phyloP scores from a whole-genome alignment of 441 rosid species.

The Arabidopsis hybrid region DNA sequence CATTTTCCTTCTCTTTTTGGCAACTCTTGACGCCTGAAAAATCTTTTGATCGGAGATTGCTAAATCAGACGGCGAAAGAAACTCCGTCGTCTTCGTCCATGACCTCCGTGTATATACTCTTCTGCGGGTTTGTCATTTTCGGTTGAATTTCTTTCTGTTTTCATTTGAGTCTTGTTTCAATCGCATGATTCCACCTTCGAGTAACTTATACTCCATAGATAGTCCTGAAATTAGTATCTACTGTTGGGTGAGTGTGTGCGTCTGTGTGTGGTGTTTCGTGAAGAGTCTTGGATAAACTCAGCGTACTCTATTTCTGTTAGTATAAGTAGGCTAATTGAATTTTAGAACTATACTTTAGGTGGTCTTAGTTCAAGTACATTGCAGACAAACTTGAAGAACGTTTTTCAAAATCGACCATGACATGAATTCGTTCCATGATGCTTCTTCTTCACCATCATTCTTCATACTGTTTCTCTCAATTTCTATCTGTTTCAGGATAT shows the following conservation, averaged over 20 bases:
- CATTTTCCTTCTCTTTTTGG: not conserved
- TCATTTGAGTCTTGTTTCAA: constrained; percentile 17
- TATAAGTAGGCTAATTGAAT: constrained; percentile 5
- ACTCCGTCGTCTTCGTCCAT: not conserved
- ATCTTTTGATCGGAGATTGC: not conserved
- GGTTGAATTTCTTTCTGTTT: not conserved
- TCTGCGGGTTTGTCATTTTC: not conserved
- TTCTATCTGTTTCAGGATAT: too few species aligned
- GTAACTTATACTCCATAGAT: too few species aligned
- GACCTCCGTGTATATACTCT: too few species aligned
- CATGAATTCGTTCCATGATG: constrained; percentile 53
- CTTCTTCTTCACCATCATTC: too few species aligned
- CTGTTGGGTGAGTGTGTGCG: not conserved
- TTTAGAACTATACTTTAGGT: not conserved
- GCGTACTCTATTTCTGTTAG: not conserved
- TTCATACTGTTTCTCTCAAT: too few species aligned
- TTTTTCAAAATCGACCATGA: constrained; percentile 22
- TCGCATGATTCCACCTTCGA: not conserved
- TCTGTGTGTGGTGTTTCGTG: not conserved
- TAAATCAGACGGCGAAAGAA: constrained; percentile 40
- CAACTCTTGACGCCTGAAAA: too few species aligned
- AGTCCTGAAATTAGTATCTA: constrained; percentile 11
- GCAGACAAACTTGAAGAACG: not conserved
- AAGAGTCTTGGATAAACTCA: not conserved
- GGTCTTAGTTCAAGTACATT: not conserved